phyloP scores from a whole-genome alignment of 2,329 filamentous ascomycete species.

The Penicillium verrucosum region DNA sequence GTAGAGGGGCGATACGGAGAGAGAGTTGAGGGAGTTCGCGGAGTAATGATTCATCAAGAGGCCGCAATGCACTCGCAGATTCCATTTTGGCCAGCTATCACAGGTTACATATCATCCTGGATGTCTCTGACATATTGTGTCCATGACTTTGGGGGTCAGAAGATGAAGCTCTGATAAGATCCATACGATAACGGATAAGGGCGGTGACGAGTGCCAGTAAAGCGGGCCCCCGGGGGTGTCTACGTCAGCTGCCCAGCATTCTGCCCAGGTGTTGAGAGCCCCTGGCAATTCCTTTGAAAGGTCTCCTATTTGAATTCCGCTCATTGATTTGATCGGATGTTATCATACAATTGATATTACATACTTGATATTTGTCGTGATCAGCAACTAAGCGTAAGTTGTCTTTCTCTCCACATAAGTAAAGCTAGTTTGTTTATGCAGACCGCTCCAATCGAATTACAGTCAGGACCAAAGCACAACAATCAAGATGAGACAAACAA shows the following conservation, averaged over 20 bases:
- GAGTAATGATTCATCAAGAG: constrained; percentile 42
- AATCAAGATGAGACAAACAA: neutral
- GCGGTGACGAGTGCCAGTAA: constrained; percentile 11
- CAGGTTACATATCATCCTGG: constrained; percentile 2
- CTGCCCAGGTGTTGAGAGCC: neutral
- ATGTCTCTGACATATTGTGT: constrained; percentile 3
- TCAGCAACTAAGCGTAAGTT: neutral
- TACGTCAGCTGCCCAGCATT: constrained; percentile 11
- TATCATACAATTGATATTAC: neutral
- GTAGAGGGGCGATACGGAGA: constrained; percentile 48
- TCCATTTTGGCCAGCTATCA: constrained; percentile 3
- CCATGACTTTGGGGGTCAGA: neutral
- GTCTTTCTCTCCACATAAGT: neutral
- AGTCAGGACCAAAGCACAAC: neutral
- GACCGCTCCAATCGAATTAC: neutral
- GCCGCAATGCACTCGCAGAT: constrained; percentile 22
- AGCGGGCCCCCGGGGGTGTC: neutral
- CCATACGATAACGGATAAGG: constrained; percentile 8
- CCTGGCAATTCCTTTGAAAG: neutral
- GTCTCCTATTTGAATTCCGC: neutral
- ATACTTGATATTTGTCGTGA: neutral
- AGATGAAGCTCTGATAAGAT: constrained; percentile 11
- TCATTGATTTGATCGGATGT: neutral
- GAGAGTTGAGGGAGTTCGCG: constrained; percentile 44
- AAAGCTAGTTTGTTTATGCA: neutral